phyloP scores from a whole-genome alignment of 116 monocot genomes.

The Thalassia testudinum region DNA sequence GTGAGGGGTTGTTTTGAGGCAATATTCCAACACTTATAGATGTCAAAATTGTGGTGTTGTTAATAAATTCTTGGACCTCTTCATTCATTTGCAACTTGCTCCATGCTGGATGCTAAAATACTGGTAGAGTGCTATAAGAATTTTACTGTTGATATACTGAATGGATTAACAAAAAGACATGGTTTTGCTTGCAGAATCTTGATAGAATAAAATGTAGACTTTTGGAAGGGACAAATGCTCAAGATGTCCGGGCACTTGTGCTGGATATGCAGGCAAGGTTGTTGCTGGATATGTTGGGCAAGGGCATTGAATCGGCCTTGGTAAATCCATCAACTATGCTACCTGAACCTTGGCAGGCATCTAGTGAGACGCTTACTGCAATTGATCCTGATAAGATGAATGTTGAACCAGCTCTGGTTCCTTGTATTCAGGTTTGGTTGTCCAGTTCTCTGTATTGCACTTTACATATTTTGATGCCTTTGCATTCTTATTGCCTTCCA shows the following conservation, averaged over 20 bases:
- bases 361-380: constrained; percentile 60
- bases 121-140: no score
- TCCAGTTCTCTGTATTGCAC: neutral
- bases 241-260: constrained; percentile 96
- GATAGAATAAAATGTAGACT: constrained; percentile 97
- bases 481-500: no score
- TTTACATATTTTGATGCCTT: neutral
- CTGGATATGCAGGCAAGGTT: constrained; percentile 99
- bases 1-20: no score
- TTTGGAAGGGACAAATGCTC: constrained; percentile 98
- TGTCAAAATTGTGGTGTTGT: no score
- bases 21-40: no score
- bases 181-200: constrained; percentile 40
- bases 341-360: constrained; percentile 91
- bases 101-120: no score
- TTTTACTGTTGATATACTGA: no score
- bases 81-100: no score
- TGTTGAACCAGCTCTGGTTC: constrained; percentile 70
- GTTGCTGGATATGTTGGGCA: constrained; percentile 91
- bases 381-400: constrained; percentile 93
- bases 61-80: no score
- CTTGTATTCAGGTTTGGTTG: constrained; percentile 59
- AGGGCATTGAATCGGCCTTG: constrained; percentile 97
- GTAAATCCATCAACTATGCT: constrained; percentile 76
- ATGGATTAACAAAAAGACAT: no score